phyloP scores from a whole-genome alignment of 2,329 filamentous ascomycete species.

The Beauveria medogensis region DNA sequence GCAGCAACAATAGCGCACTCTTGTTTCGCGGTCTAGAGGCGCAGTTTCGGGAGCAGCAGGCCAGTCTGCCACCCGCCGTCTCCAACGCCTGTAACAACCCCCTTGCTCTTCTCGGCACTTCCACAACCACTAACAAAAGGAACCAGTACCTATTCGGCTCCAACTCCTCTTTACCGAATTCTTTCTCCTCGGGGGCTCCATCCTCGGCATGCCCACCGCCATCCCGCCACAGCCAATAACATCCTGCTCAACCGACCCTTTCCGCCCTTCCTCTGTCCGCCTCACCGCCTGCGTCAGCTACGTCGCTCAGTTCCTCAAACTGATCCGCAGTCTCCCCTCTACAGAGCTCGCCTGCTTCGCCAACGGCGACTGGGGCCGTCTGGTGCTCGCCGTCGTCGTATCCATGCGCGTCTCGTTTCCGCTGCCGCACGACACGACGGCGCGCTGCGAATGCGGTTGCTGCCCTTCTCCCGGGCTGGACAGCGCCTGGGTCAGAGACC shows the following conservation, averaged over 20 bases:
- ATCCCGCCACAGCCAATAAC: constrained; percentile 10
- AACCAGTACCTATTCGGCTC: constrained; percentile 15
- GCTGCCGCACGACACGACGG: constrained; percentile 13
- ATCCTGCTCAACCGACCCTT: constrained; percentile 3
- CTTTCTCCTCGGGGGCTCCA: constrained; percentile 30
- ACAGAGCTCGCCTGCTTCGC: constrained; percentile 29
- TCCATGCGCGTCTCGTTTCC: constrained; percentile 41
- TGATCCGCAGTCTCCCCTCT: constrained; percentile 22
- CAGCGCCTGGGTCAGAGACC: constrained; percentile 28
- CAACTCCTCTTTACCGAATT: constrained; percentile 20
- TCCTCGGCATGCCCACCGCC: constrained; percentile 21
- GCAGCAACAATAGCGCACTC: constrained; percentile 31
- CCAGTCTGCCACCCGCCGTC: constrained; percentile 26
- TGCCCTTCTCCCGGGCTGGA: constrained; percentile 22
- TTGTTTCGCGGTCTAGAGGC: constrained; percentile 40
- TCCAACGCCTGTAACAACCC: constrained; percentile 16
- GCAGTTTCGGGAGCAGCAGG: constrained; percentile 35
- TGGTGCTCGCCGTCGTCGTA: constrained; percentile 34
- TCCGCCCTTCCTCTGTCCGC: constrained; percentile 15
- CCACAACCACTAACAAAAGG: background rate
- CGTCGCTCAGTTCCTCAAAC: constrained; percentile 26
- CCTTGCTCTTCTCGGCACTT: background rate
- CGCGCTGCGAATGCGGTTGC: constrained; percentile 14
- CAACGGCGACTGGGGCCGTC: constrained; percentile 33
- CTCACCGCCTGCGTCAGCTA: constrained; percentile 19